Conservation (phyloP, 345 rosid genomes). For the Melaleuca quinquenervia region DNA sequence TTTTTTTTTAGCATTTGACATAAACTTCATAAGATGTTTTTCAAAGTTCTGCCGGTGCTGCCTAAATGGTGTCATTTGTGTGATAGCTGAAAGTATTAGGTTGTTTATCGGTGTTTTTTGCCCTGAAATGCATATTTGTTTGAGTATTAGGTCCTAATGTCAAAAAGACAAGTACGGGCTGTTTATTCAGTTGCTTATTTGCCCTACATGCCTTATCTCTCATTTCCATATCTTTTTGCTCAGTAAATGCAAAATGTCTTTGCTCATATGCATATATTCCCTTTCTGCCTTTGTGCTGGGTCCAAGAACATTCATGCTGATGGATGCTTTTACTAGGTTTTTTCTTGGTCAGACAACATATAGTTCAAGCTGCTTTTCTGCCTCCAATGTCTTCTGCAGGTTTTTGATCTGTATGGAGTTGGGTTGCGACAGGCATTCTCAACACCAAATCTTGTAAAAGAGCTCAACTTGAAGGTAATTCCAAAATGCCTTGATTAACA, state of each 20-base stretch:
- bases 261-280: not conserved
- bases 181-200: not conserved
- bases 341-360: not conserved
- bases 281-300: not conserved
- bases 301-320: not conserved
- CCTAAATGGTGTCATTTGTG: not conserved
- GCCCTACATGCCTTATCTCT: not conserved
- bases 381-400: constrained; percentile 24
- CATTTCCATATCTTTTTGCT: not conserved
- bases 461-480: constrained; percentile 70
- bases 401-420: constrained; percentile 89
- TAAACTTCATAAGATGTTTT: not conserved
- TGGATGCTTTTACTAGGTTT: not conserved
- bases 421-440: constrained; percentile 54
- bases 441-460: constrained; percentile 71
- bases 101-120: not conserved
- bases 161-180: not conserved
- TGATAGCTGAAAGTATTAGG: not conserved
- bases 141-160: not conserved
- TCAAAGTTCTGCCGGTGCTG: not conserved
- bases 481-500: not conserved
- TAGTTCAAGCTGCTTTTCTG: not conserved
- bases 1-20: not conserved
- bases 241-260: not conserved
- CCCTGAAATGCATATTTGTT: not conserved